phyloP scores from a whole-genome alignment of 805 yeast species.

The Yamadazyma takamatsuzukensis region DNA sequence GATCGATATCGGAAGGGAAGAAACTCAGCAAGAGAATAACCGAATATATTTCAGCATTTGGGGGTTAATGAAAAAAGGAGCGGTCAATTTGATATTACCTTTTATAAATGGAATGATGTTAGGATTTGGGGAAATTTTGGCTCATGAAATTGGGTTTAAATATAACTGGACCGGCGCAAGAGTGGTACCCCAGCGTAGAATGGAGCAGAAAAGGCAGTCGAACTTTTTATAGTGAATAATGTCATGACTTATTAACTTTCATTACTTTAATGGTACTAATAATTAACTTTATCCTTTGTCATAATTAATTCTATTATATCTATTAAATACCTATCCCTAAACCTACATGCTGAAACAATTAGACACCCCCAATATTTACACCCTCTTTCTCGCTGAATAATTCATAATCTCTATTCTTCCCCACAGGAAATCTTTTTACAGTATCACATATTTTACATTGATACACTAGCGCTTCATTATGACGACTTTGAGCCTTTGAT shows the following conservation, averaged over 20 bases:
- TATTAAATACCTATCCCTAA: too few species aligned
- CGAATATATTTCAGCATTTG: slow-evolving; percentile 23
- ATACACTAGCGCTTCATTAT: slow-evolving; percentile 47
- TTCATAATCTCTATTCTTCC: slow-evolving; percentile 46
- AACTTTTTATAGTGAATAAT: slow-evolving; percentile 6
- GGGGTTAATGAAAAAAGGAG: slow-evolving; percentile 44
- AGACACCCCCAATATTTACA: too few species aligned
- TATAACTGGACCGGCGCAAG: slow-evolving; percentile 74
- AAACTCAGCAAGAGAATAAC: slow-evolving; percentile 6
- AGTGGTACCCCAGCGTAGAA: slow-evolving; percentile 42
- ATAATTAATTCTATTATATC: too few species aligned
- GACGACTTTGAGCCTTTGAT: slow-evolving; percentile 26
- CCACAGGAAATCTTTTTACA: slow-evolving; percentile 59
- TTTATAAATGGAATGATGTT: slow-evolving; percentile 92
- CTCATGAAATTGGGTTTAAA: slow-evolving; percentile 85
- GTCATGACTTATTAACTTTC: not conserved
- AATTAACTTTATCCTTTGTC: too few species aligned
- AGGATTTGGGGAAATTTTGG: slow-evolving; percentile 92
- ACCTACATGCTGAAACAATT: too few species aligned
- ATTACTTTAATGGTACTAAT: too few species aligned
- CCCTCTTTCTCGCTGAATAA: slow-evolving; percentile 44
- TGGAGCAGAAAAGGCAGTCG: slow-evolving; percentile 18
- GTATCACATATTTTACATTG: slow-evolving; percentile 52
- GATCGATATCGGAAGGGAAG: slow-evolving; percentile 11
- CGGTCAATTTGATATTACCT: slow-evolving; percentile 78